Conservation (phyloP, 805 yeast genomes). For the Wickerhamiella nectarea region DNA sequence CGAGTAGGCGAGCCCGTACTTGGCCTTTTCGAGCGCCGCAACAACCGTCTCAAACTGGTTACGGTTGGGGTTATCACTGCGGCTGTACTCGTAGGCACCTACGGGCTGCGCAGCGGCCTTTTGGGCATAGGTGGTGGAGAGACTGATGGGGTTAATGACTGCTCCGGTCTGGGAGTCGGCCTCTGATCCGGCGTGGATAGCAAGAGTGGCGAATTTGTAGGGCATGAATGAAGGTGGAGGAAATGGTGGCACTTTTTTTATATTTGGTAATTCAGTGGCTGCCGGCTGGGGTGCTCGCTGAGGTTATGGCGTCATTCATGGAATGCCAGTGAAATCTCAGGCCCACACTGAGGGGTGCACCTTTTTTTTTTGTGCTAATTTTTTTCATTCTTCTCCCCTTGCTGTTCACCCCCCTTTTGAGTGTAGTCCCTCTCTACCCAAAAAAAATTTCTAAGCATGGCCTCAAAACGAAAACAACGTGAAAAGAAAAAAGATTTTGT, state of each 20-base stretch:
- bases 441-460: constrained; percentile 3
- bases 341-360: too few relatives aligned
- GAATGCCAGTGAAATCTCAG: too few relatives aligned
- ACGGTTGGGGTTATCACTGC: constrained; percentile 81
- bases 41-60: constrained; percentile 64
- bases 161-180: constrained; percentile 69
- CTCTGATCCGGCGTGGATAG: constrained; percentile 71
- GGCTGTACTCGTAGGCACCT: constrained; percentile 69
- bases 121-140: constrained; percentile 78
- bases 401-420: too few relatives aligned
- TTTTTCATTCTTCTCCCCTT: too few relatives aligned
- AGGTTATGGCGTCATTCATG: not conserved
- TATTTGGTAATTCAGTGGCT: too few relatives aligned
- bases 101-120: constrained; percentile 61
- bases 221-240: not conserved
- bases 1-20: constrained; percentile 52
- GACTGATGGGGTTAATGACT: constrained; percentile 70
- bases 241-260: not conserved
- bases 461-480: not conserved
- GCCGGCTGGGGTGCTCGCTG: not conserved
- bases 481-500: constrained; percentile 58
- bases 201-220: constrained; percentile 52
- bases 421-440: too few relatives aligned
- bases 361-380: too few relatives aligned
- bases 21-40: constrained; percentile 66